A percentile compares a stretch with the other conserved stretches of the same genome.
These are phyloP conservation scores for Isabelozyma pseudorhagii DNA, from an alignment of 805 yeast species.

Conservation along the genomic window DNA sequence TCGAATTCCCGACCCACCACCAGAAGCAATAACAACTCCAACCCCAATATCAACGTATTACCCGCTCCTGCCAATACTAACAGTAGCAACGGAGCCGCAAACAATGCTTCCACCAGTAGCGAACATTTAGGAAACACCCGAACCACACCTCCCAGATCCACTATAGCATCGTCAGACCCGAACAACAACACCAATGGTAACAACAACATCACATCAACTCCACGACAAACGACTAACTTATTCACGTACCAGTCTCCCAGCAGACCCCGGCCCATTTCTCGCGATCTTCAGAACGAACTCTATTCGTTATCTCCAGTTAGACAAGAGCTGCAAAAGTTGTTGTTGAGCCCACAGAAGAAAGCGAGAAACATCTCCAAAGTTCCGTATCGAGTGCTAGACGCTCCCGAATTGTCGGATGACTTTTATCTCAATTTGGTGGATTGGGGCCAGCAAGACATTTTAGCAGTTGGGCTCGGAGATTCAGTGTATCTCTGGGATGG, in stretches of 20 bases:
- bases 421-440: constrained; percentile 89
- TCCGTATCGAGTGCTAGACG: constrained; percentile 91
- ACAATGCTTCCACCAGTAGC: constrained; percentile 3
- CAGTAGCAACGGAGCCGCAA: constrained; percentile 5
- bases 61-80: neutral
- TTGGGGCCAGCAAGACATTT: constrained; percentile 87
- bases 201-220: constrained; percentile 19
- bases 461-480: constrained; percentile 88
- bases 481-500: constrained; percentile 92
- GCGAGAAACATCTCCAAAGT: constrained; percentile 77
- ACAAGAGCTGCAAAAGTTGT: constrained; percentile 75
- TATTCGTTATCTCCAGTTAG: constrained; percentile 86
- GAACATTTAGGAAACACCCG: constrained; percentile 1
- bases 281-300: constrained; percentile 67
- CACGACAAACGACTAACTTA: constrained; percentile 51
- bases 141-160: constrained; percentile 8
- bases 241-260: constrained; percentile 75
- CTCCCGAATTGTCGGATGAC: constrained; percentile 93
- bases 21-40: constrained; percentile 2
- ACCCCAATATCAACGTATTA: neutral
- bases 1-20: constrained; percentile 11
- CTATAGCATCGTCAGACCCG: constrained; percentile 11
- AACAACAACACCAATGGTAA: constrained; percentile 15
- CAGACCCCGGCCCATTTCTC: constrained; percentile 57
- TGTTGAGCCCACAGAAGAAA: constrained; percentile 79